Conservation (phyloP, 2,329 filamentous ascomycete species). For the Escovopsis weberi region DNA sequence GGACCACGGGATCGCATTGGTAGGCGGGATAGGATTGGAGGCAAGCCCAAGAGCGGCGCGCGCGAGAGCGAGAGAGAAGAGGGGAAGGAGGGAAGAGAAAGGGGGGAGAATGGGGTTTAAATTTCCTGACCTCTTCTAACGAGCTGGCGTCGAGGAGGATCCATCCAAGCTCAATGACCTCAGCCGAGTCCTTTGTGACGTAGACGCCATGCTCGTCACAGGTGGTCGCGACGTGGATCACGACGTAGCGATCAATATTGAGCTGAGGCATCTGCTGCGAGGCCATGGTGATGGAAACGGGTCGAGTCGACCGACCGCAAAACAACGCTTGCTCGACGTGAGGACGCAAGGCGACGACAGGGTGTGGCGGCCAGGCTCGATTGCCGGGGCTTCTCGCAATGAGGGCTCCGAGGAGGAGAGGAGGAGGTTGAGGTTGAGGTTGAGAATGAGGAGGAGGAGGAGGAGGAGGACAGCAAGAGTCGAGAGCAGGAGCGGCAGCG, state of each 20-base stretch:
- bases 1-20: neutral
- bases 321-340: constrained; percentile 5
- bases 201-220: constrained; percentile 99
- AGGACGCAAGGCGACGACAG: constrained; percentile 2
- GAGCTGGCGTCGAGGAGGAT: constrained; percentile 85
- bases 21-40: neutral
- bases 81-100: neutral
- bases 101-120: constrained; percentile 1
- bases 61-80: too few relatives aligned
- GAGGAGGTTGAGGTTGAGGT: constrained; percentile 8
- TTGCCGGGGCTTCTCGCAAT: constrained; percentile 7
- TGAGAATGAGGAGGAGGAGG: constrained; percentile 6
- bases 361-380: constrained; percentile 5
- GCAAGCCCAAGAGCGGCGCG: too few relatives aligned
- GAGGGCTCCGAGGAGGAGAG: constrained; percentile 6
- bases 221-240: constrained; percentile 96
- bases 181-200: constrained; percentile 96
- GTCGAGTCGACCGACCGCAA: constrained; percentile 9
- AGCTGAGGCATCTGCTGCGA: constrained; percentile 36
- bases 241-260: constrained; percentile 87
- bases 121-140: constrained; percentile 67
- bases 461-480: constrained; percentile 7
- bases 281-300: constrained; percentile 20
- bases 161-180: constrained; percentile 98
- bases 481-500: constrained; percentile 16